Base-by-base conservation (phyloP, 192 early-diverging fungal species). In the Coemansia sp. region DNA sequence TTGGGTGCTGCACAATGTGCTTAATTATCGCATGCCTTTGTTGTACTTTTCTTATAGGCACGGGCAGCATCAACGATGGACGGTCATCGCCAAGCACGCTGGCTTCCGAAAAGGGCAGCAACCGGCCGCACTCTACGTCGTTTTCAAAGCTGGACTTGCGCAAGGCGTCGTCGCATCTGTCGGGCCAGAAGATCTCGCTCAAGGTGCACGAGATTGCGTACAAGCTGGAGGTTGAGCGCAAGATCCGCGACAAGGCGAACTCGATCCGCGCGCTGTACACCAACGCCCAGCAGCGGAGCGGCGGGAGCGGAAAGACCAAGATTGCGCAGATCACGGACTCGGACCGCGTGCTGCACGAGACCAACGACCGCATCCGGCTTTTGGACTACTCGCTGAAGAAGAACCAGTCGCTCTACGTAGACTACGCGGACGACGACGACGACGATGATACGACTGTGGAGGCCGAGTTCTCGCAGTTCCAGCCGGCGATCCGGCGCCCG, bases 171-270 rank as follows among this genome's bases (percentile, higher is more conserved):
- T 84, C 86, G 14, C 80, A 84, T 12, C 71, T 88, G 67, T 86
- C 85, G 6, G 82, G 70, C n/a, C 83, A 86, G 43, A 87, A 88
- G 74, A 84, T 91, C 35, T 87, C 88, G 32, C 75, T 89, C 66
- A 94, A 93, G 73, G 81, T 98, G 19, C 84, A 86, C 31, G 93
- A 96, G 72, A 83, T 95, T 28, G 87, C 87, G 31, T 89, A 86
- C 65, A 97, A 97, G 77, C 85, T 98, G 14, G 91, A 95, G 52
- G 88, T 98, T 19, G 97, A 99, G 80, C 87, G 83, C 63, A 95
- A 95, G 75, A 87, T 99, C n/a, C 82, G 88, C 60, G 89, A 77
- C 46, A 73, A 67, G 29, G 73, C 69, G 53, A 77, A 70, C 66
- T 50, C 68, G 46, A 80, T 70, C 64, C 62, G 69, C 51, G 54